phyloP scores from a whole-genome alignment of 768 basidiomycete genomes.

The Pulveroboletus sp. region DNA sequence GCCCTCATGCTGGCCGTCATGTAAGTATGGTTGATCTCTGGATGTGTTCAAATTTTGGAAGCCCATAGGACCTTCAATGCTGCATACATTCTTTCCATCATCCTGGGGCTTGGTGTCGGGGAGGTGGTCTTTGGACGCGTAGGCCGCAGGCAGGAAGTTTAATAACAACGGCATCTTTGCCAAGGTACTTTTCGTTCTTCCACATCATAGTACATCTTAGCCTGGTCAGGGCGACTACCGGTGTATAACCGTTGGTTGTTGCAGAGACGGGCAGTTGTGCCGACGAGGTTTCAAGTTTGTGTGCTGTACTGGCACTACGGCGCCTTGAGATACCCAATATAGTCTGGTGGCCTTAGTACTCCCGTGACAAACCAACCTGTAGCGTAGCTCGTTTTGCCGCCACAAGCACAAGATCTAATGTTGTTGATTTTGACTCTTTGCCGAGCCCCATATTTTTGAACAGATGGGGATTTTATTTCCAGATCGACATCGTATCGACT shows the following conservation, averaged over 20 bases:
- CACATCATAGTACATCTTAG: too few species aligned
- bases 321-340: too few species aligned
- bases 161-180: neutral
- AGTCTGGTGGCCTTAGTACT: too few species aligned
- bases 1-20: slow-evolving; percentile 80
- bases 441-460: slow-evolving; percentile 46
- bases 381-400: too few species aligned
- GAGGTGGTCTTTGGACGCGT: slow-evolving; percentile 70
- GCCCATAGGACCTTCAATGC: slow-evolving; percentile 75
- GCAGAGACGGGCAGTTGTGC: too few species aligned
- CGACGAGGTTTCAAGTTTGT: too few species aligned
- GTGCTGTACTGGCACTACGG: too few species aligned
- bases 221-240: too few species aligned
- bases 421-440: slow-evolving; percentile 58
- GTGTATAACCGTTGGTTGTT: too few species aligned
- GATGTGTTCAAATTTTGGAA: slow-evolving; percentile 4
- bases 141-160: slow-evolving; percentile 19
- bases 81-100: slow-evolving; percentile 69
- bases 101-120: slow-evolving; percentile 70
- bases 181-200: too few species aligned
- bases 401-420: slow-evolving; percentile 53
- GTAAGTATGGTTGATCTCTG: slow-evolving; percentile 39
- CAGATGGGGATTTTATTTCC: slow-evolving; percentile 63
- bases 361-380: too few species aligned
- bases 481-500: slow-evolving; percentile 67